These are phyloP conservation scores for Penicillium roqueforti DNA, from an alignment of 495 filamentous ascomycete genomes.

Conservation along the genomic window DNA sequence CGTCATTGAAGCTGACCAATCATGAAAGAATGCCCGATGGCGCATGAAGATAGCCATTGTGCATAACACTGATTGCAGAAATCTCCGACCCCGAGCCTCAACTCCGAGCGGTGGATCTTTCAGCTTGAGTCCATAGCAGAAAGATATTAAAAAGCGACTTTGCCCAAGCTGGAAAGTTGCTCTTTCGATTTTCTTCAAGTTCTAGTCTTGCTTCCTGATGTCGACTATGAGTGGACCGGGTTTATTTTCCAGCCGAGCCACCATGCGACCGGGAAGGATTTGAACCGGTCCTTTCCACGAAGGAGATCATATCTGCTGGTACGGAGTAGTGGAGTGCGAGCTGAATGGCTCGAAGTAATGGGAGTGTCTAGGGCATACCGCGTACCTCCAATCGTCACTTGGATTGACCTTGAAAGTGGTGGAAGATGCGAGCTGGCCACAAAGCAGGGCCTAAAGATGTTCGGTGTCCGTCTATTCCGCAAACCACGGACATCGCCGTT, in stretches of 20 bases:
- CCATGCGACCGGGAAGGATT: neutral
- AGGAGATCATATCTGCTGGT: neutral
- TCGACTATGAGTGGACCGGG: neutral
- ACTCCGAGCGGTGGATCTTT: neutral
- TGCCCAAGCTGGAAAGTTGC: neutral
- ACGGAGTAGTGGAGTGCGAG: neutral
- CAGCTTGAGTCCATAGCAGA: neutral
- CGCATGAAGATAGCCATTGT: neutral
- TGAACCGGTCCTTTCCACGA: neutral
- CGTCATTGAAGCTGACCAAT: neutral
- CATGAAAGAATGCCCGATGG: neutral
- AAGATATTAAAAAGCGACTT: neutral
- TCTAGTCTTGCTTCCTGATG: neutral
- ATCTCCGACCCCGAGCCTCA: neutral
- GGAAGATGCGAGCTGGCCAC: neutral
- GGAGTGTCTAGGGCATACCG: neutral
- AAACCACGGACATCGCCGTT: neutral
- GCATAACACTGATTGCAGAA: neutral
- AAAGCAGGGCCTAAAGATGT: neutral
- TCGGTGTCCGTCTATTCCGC: neutral
- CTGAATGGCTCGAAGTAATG: neutral
- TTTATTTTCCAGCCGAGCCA: neutral
- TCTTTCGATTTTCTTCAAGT: neutral
- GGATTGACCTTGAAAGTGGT: neutral
- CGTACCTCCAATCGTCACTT: neutral